phyloP scores from a whole-genome alignment of 228 moss, liverwort and hornwort species.

The Sphagnum magellanicum region DNA sequence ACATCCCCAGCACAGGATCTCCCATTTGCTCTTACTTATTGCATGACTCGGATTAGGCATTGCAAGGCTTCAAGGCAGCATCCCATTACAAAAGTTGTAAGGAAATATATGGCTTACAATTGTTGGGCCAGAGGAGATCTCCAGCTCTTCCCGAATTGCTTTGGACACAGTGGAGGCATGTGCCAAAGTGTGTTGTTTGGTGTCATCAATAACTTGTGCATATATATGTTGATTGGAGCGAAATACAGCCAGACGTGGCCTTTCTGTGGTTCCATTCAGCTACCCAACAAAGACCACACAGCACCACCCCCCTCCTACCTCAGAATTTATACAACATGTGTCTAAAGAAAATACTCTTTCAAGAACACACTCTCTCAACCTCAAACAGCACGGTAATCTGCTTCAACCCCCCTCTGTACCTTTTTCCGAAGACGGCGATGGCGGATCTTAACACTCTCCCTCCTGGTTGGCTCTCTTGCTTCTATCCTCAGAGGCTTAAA shows the following conservation, averaged over 20 bases:
- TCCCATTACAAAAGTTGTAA: neutral
- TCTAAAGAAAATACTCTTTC: neutral
- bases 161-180: constrained; percentile 65
- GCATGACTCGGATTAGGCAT: too few relatives aligned
- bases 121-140: constrained; percentile 61
- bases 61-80: too few relatives aligned
- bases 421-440: constrained; percentile 74
- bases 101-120: constrained; percentile 24
- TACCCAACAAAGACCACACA: constrained; percentile 10
- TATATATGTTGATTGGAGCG: constrained; percentile 85
- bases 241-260: constrained; percentile 83
- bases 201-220: constrained; percentile 84
- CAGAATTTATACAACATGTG: neutral
- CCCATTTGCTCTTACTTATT: too few relatives aligned
- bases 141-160: constrained; percentile 47
- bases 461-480: constrained; percentile 61
- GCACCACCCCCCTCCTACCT: neutral
- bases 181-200: constrained; percentile 65
- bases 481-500: constrained; percentile 55
- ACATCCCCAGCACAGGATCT: too few relatives aligned
- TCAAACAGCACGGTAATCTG: neutral
- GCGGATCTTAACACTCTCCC: constrained; percentile 55
- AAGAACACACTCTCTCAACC: neutral
- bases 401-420: constrained; percentile 10
- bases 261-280: constrained; percentile 81